These are phyloP conservation scores for Brassica incana DNA, from an alignment of 345 rosid genomes.

Conservation along the genomic window DNA sequence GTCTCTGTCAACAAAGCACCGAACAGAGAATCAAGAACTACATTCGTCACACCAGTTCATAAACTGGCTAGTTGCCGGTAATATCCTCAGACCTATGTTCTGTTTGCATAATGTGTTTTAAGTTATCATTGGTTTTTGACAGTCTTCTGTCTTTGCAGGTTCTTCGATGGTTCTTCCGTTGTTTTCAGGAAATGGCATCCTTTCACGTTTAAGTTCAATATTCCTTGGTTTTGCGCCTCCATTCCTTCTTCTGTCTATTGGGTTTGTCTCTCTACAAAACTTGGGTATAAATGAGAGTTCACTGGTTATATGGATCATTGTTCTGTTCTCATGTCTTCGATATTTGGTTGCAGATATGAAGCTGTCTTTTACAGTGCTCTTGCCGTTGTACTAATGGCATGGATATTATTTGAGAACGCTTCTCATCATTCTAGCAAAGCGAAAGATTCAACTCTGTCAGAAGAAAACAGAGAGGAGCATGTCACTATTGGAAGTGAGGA, in stretches of 20 bases:
- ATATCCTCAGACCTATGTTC: conserved; percentile 30
- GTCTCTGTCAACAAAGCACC: conserved; percentile 71
- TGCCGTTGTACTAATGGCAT: conserved; percentile 69
- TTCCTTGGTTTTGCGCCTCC: conserved; percentile 90
- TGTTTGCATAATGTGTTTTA: conserved; percentile 1
- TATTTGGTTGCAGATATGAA: conserved; percentile 67
- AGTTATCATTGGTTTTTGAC: background rate
- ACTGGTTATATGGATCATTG: conserved; percentile 4
- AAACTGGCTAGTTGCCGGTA: conserved; percentile 84
- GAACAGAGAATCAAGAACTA: conserved; percentile 85
- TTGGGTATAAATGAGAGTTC: background rate
- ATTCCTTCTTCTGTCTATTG: conserved; percentile 88
- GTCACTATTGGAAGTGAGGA: conserved; percentile 49
- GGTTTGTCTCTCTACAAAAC: conserved; percentile 46
- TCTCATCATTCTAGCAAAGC: conserved; percentile 49
- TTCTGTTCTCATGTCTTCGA: conserved; percentile 27
- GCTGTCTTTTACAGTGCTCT: conserved; percentile 90
- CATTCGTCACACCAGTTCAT: conserved; percentile 74
- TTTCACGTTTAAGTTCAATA: conserved; percentile 79
- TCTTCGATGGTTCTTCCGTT: conserved; percentile 78
- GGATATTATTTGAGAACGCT: conserved; percentile 83
- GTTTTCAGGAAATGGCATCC: conserved; percentile 66
- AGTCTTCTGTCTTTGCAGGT: conserved; percentile 50
- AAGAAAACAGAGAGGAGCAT: conserved; percentile 41
- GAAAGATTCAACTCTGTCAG: conserved; percentile 44